Base-by-base conservation (phyloP, 2,329 filamentous ascomycete species). In the Zasmidium angulare region DNA sequence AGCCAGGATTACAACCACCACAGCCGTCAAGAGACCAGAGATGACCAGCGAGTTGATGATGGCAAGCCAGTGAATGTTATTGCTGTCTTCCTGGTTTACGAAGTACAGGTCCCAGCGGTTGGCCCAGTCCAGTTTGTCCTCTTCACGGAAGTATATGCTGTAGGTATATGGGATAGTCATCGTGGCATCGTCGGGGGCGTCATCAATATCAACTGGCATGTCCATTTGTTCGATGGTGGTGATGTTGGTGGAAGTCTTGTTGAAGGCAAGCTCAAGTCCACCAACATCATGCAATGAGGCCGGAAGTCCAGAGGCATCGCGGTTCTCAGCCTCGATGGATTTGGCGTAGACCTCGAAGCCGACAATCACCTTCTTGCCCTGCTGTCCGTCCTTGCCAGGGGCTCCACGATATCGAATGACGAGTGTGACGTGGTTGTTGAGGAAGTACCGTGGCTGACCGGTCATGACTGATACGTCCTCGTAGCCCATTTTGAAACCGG, bases 301-400 rank as follows among this genome's bases (percentile, higher is more conserved):
- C 1, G 90, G 90, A 68, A 91, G 90, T 17, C 89, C 89, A 17
- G 79, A 76, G 46, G 82, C 81, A 58, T 86, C 80, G 51, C 89
- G 84, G 65, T 84, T 82, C 61, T 76, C 78, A 7, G 82, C 79
- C 22, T 85, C 86, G 68, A 96, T 84, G 71, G 90, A 96, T 79
- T 93, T 96, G 21, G 91, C 86, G 69, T 95, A 96, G 23, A 96
- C 88, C 76, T 96, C 91, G 70, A 96, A 96, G 0, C 90, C 91
- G 20, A 96, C 89, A 64, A 96, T 84, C 43, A 95, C 86, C 76
- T 90, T 92, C 63, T 86, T 88, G 52, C 89, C 89, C 48, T 83
- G 82, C 19, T 86, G 82, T 26, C 89, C 89, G 58, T 85, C 87
- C 63, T 79, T 82, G 11, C 89, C 89, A 1, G 89, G 84, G 1